These are phyloP conservation scores for Debaryomyces sp. DNA, from an alignment of 1,139 yeast species.

Conservation along the genomic window DNA sequence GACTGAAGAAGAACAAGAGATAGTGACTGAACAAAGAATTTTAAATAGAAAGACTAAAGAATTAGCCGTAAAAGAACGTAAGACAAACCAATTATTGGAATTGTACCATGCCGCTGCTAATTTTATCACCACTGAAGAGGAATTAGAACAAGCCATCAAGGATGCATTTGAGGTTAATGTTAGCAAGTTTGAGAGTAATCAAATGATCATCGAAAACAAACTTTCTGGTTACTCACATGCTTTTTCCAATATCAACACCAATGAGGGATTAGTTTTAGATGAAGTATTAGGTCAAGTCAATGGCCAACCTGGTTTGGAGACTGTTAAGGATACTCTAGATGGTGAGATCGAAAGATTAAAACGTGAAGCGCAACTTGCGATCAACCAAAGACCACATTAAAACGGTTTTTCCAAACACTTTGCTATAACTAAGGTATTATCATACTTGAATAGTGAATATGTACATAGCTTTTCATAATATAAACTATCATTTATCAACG, in stretches of 20 bases:
- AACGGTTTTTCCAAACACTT: not conserved
- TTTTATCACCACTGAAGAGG: constrained; percentile 67
- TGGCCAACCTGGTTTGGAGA: constrained; percentile 52
- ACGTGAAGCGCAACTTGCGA: constrained; percentile 38
- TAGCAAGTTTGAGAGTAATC: constrained; percentile 39
- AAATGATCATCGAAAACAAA: constrained; percentile 39
- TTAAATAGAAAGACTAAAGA: constrained; percentile 39
- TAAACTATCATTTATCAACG: not conserved
- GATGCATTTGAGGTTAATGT: constrained; percentile 56
- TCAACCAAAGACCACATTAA: constrained; percentile 19
- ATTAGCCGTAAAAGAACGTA: constrained; percentile 38
- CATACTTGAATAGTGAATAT: constrained; percentile 3
- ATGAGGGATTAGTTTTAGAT: constrained; percentile 40
- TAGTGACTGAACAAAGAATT: constrained; percentile 44
- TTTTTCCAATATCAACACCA: constrained; percentile 28
- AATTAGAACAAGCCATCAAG: constrained; percentile 57
- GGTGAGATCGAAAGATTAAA: constrained; percentile 40
- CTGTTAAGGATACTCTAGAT: constrained; percentile 41
- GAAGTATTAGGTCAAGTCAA: constrained; percentile 39
- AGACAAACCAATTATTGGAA: constrained; percentile 61
- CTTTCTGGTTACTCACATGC: constrained; percentile 36
- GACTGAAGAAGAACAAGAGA: constrained; percentile 63
- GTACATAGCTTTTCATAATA: constrained; percentile 6
- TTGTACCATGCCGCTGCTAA: constrained; percentile 71
- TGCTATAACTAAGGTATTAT: not conserved